Conservation (phyloP, 805 yeast genomes). For the Nadsonia fulvescens region DNA sequence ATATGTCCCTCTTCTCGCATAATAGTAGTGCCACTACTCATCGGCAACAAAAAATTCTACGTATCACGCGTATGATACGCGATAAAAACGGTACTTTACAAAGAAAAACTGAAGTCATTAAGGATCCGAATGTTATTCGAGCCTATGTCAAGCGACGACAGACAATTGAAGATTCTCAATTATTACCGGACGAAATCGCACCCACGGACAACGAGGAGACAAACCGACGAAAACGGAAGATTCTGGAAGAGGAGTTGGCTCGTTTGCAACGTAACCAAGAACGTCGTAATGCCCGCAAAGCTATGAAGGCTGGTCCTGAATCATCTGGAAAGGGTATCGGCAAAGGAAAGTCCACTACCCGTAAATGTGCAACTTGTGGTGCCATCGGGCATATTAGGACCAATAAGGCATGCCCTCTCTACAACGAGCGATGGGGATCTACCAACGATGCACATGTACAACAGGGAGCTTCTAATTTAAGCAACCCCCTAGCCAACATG, state of each 20-base stretch:
- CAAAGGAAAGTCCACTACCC: slow-evolving; percentile 50
- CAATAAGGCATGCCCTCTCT: slow-evolving; percentile 81
- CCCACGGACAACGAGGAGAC: slow-evolving; percentile 74
- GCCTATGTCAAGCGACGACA: slow-evolving; percentile 65
- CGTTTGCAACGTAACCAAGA: slow-evolving; percentile 63
- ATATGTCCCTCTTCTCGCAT: slow-evolving; percentile 16
- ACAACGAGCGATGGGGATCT: slow-evolving; percentile 39
- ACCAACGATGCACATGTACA: too few relatives aligned
- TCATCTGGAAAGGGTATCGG: slow-evolving; percentile 45
- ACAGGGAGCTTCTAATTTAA: too few relatives aligned
- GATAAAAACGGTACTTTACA: slow-evolving; percentile 79
- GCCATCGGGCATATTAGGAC: slow-evolving; percentile 90
- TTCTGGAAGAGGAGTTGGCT: slow-evolving; percentile 64
- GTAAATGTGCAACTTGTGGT: slow-evolving; percentile 91
- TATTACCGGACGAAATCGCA: slow-evolving; percentile 41
- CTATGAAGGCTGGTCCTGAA: slow-evolving; percentile 22
- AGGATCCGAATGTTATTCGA: slow-evolving; percentile 72
- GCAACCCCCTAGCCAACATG: too few relatives aligned
- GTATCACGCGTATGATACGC: slow-evolving; percentile 60
- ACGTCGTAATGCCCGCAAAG: slow-evolving; percentile 39
- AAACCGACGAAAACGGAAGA: slow-evolving; percentile 56
- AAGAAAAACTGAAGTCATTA: slow-evolving; percentile 56
- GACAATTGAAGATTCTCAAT: slow-evolving; percentile 33
- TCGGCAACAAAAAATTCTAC: slow-evolving; percentile 25
- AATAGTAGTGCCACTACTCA: slow-evolving; percentile 12